phyloP scores from a whole-genome alignment of 805 yeast genomes.

The Candida boleticola region DNA sequence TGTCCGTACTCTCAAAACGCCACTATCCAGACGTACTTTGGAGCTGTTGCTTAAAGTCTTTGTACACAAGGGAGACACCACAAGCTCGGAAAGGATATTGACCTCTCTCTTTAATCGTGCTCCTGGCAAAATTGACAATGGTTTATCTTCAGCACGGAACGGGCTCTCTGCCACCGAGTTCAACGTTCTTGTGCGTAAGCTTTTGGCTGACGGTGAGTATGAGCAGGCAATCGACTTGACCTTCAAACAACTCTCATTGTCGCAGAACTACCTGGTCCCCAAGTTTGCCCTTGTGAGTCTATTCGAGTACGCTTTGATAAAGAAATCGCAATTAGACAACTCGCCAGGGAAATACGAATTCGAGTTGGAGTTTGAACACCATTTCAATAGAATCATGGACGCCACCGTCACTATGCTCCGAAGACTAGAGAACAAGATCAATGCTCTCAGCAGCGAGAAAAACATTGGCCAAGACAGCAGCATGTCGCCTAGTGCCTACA shows the following conservation, averaged over 20 bases:
- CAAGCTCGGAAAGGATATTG: slow-evolving; percentile 27
- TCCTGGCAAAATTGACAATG: slow-evolving; percentile 6
- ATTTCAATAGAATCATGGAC: background rate
- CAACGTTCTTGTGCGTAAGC: slow-evolving; percentile 21
- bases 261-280: slow-evolving; percentile 18
- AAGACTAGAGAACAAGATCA: background rate
- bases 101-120: slow-evolving; percentile 23
- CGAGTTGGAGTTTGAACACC: background rate
- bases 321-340: background rate
- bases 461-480: no score
- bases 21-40: slow-evolving; percentile 31
- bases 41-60: slow-evolving; percentile 32
- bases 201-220: slow-evolving; percentile 24
- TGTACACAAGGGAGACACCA: slow-evolving; percentile 22
- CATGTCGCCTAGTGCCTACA: no score
- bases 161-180: slow-evolving; percentile 28
- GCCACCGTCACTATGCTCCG: background rate
- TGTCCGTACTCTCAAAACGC: slow-evolving; percentile 15
- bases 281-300: slow-evolving; percentile 24
- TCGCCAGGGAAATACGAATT: background rate
- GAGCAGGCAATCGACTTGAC: slow-evolving; percentile 24
- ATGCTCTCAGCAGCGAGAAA: background rate
- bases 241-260: slow-evolving; percentile 1
- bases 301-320: slow-evolving; percentile 11
- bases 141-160: slow-evolving; percentile 5